Base-by-base conservation (phyloP, 2,329 filamentous ascomycete species). In the Venturia effusa region DNA sequence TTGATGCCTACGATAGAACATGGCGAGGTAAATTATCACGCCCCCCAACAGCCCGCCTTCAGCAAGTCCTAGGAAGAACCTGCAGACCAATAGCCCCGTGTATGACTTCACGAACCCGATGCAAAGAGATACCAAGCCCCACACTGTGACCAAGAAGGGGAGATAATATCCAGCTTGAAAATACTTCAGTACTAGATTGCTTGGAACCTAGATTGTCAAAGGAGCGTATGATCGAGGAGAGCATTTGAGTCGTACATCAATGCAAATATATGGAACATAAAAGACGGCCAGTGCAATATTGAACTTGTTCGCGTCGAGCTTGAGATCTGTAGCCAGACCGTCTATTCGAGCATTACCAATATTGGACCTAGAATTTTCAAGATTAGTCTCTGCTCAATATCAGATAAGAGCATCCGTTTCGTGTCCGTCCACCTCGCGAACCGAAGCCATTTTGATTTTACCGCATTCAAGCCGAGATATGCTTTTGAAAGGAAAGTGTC, bases 121-220 rank as follows among this genome's bases (percentile, higher is more conserved):
- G 22, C 57, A 64, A 19, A 62, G 32, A 17, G 63, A 54, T 11
- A 64, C 24, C 15, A 64, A 19, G 34, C 63, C 63, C 63, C 63
- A 64, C 15, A 57, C 59, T 22, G 45, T 55, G 27, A 84, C 81
- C 48, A 87, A 73, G 1, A 81, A 74, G 0, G 85, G 82, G 3
- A 88, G 74, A 84, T 84, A 87, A 59, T 86, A 75, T 63, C 77
- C 80, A 0, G 84, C 84, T 0, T 83, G 84, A 6, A 84, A 74
- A 59, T 81, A 83, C 69, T 87, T 88, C 59, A 88, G 74, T 10
- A 88, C 76, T 0, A 88, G 74, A 68, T 88, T 88, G 67, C 82
- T 84, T 1, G 86, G 86, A 10, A 88, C 73, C 69, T 88, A 85
- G 70, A 83, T 84, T 43, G 22, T 45, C 6, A 45, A 34, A 10